phyloP scores from a whole-genome alignment of 768 basidiomycete genomes.

The Heimioporus sp. region DNA sequence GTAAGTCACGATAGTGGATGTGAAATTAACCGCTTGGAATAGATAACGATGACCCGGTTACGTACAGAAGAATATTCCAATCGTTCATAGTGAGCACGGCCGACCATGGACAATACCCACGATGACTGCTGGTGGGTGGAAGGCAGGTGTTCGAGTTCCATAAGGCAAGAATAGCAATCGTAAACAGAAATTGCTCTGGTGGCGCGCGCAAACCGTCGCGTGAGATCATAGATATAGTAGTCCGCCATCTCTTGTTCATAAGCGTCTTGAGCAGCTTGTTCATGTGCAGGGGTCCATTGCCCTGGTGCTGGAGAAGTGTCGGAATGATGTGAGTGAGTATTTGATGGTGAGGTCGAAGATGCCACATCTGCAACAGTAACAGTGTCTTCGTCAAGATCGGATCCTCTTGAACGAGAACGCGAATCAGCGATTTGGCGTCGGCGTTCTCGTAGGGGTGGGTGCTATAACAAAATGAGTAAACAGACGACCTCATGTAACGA shows the following conservation, averaged over 20 bases:
- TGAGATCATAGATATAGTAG: conserved; percentile 76
- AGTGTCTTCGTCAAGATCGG: conserved; percentile 69
- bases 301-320: conserved; percentile 64
- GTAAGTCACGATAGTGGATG: conserved; percentile 6
- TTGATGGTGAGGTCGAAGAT: conserved; percentile 61
- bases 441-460: conserved; percentile 49
- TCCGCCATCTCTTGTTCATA: conserved; percentile 77
- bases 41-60: conserved; percentile 16
- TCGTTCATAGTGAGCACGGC: conserved; percentile 86
- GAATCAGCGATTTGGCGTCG: conserved; percentile 54
- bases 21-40: conserved; percentile 16
- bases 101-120: conserved; percentile 80
- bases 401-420: conserved; percentile 63
- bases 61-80: conserved; percentile 87
- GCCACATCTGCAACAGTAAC: conserved; percentile 46
- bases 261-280: conserved; percentile 68
- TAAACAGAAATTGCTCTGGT: conserved; percentile 72
- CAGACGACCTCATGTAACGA: neutral
- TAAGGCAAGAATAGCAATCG: conserved; percentile 71
- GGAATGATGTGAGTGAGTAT: conserved; percentile 57
- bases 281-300: conserved; percentile 62
- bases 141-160: conserved; percentile 76
- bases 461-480: conserved; percentile 23
- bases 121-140: conserved; percentile 68
- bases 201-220: conserved; percentile 80